Percentiles rank a stretch among this genome's conserved stretches.
These are phyloP conservation scores for Scenedesmus sp. DNA, from an alignment of 163 green algal species.

Conservation along the genomic window DNA sequence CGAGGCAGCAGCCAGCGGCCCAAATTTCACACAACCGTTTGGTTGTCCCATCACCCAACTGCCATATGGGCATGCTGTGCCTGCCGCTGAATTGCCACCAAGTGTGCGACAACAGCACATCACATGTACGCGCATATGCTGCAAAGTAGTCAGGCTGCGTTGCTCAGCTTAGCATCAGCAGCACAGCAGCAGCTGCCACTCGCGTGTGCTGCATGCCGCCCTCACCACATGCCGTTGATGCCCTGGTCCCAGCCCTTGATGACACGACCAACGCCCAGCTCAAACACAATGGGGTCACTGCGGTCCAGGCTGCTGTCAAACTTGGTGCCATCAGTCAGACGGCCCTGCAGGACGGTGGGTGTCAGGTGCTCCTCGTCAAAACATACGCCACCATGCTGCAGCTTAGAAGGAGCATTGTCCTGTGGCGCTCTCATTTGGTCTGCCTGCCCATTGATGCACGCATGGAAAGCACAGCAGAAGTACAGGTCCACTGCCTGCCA, in stretches of 20 bases:
- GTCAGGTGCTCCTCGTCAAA: too few species aligned
- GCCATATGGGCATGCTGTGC: background rate
- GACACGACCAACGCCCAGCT: conserved; percentile 75
- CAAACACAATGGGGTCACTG: conserved; percentile 82
- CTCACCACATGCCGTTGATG: conserved; percentile 81
- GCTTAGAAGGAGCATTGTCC: too few species aligned
- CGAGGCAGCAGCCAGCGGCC: background rate
- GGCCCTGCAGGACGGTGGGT: conserved; percentile 61
- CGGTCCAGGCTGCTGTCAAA: conserved; percentile 84
- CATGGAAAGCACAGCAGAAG: too few species aligned
- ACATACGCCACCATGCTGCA: background rate
- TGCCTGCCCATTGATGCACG: too few species aligned
- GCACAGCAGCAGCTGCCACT: background rate
- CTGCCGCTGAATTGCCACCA: background rate
- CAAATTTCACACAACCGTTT: background rate
- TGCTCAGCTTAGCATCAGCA: too few species aligned
- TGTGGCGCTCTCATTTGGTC: too few species aligned
- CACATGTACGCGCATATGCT: background rate
- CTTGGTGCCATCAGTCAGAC: conserved; percentile 76
- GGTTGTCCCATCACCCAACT: background rate
- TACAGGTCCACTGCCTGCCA: too few species aligned
- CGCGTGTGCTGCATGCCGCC: too few species aligned
- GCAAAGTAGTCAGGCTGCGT: too few species aligned
- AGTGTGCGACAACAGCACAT: background rate
- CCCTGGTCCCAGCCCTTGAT: conserved; percentile 88